Conservation (phyloP, 2,329 filamentous ascomycete species). For the Aspergillus uvarum region DNA sequence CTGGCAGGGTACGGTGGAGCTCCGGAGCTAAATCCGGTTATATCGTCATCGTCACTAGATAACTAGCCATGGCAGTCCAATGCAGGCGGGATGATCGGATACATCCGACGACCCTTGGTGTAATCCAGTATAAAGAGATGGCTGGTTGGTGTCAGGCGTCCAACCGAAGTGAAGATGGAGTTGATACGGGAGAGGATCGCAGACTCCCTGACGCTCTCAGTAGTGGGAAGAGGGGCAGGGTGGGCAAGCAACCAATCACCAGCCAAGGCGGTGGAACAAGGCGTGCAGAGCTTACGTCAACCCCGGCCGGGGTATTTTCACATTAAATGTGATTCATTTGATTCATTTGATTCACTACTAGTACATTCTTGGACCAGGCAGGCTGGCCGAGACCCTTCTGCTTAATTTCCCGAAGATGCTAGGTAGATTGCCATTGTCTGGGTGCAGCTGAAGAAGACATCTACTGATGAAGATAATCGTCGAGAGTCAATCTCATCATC, state of each 20-base stretch:
- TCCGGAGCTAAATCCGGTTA: background rate
- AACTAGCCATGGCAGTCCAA: background rate
- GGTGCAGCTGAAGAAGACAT: too few relatives aligned
- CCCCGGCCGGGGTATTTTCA: conserved; percentile 7
- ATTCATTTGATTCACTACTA: background rate
- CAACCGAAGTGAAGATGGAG: background rate
- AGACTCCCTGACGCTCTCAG: too few relatives aligned
- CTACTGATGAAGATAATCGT: too few relatives aligned
- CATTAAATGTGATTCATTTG: background rate
- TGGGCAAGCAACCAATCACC: conserved; percentile 16
- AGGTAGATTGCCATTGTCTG: too few relatives aligned
- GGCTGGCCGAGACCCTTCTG: conserved; percentile 2
- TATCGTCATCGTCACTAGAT: background rate
- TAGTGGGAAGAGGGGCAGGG: background rate
- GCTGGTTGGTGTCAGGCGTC: background rate
- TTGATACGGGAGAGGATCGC: too few relatives aligned
- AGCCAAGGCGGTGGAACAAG: background rate
- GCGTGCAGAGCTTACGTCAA: conserved; percentile 24
- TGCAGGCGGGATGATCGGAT: background rate
- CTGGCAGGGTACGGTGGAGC: background rate
- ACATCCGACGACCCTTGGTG: background rate
- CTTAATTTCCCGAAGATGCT: too few relatives aligned
- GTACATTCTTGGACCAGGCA: background rate
- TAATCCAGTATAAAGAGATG: background rate
- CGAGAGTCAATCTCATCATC: too few relatives aligned